Evolutionary conservation across 768 basidiomycete species (phyloP).

Genomic region (Calocybe indica): DNA sequence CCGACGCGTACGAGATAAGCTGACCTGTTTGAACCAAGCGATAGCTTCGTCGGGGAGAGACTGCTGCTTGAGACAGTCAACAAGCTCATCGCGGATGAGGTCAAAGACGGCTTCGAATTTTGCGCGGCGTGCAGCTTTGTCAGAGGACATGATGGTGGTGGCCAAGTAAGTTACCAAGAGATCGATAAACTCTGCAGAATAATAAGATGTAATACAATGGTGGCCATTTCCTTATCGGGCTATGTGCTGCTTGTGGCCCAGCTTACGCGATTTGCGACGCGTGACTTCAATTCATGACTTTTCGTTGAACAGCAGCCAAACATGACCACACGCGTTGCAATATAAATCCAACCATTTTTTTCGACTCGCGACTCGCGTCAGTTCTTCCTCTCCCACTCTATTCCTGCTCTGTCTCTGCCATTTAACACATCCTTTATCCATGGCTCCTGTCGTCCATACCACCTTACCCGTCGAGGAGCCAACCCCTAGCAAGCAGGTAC

Average conservation of each 20-base stretch:
- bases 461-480: constrained; percentile 8
- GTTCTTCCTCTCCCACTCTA: too few relatives aligned
- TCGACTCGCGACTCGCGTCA: too few relatives aligned
- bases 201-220: neutral
- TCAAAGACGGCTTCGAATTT: constrained; percentile 73
- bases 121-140: constrained; percentile 31
- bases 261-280: too few relatives aligned
- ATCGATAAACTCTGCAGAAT: neutral
- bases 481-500: constrained; percentile 52
- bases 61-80: constrained; percentile 58
- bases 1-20: constrained; percentile 16
- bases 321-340: too few relatives aligned
- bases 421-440: too few relatives aligned
- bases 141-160: constrained; percentile 9
- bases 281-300: too few relatives aligned
- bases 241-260: too few relatives aligned
- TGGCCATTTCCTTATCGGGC: too few relatives aligned
- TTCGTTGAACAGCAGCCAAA: too few relatives aligned
- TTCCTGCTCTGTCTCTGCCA: too few relatives aligned
- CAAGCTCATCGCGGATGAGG: constrained; percentile 69
- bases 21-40: constrained; percentile 78
- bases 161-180: neutral
- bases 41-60: constrained; percentile 82
- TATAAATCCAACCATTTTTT: too few relatives aligned
- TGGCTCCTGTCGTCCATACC: too few relatives aligned